Conservation (phyloP, 208 protist genomes). For the Tritrichomonas musculus region DNA sequence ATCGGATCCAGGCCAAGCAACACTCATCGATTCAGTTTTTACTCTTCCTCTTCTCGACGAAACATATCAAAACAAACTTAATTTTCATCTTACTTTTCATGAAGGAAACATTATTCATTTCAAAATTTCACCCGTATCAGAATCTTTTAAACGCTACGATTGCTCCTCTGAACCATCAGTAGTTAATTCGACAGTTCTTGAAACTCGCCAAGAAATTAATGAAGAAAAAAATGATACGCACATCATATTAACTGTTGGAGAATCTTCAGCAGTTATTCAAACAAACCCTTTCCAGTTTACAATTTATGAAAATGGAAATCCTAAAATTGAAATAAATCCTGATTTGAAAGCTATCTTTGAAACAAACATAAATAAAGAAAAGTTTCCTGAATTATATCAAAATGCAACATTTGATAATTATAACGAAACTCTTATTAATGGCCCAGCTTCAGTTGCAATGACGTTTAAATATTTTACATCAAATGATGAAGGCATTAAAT, state of each 20-base stretch:
- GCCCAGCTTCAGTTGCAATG: neutral
- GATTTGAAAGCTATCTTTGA: neutral
- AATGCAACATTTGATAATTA: neutral
- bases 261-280: neutral
- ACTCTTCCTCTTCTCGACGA: neutral
- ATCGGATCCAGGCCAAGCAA: neutral
- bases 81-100: neutral
- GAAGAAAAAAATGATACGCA: neutral
- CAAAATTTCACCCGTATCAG: neutral
- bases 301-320: neutral
- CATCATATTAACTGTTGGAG: neutral
- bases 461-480: neutral
- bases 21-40: neutral
- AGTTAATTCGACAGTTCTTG: neutral
- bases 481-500: neutral
- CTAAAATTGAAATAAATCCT: neutral
- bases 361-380: neutral
- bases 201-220: neutral
- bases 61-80: neutral
- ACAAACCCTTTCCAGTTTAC: neutral
- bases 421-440: neutral
- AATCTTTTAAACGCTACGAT: neutral
- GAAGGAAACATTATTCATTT: neutral
- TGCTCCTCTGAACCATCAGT: neutral
- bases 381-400: neutral